A percentile compares a stretch with the other conserved stretches of the same genome.
These are phyloP conservation scores for Knoxia roxburghii DNA, from an alignment of 257 asterid species.

Conservation along the genomic window DNA sequence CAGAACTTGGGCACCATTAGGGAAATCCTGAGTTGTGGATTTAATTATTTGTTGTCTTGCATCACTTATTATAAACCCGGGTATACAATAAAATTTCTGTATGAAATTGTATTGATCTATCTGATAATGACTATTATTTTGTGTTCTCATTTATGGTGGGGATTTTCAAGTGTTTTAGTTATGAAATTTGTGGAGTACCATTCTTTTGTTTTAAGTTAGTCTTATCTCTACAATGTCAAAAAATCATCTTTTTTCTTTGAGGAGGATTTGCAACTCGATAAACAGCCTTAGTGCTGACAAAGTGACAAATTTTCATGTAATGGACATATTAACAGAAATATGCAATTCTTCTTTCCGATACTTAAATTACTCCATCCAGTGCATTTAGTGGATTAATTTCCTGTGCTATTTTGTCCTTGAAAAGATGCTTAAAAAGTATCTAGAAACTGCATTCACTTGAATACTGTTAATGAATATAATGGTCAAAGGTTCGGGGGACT, in stretches of 20 bases:
- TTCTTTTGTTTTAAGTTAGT: not conserved
- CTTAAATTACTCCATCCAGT: no score
- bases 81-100: no score
- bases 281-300: not conserved
- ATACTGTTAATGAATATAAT: slow-evolving; percentile 1
- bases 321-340: no score
- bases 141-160: not conserved
- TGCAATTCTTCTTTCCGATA: no score
- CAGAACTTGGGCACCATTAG: no score
- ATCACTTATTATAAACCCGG: not conserved
- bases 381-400: no score
- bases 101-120: not conserved
- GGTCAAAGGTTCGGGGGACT: not conserved
- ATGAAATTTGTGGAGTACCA: not conserved
- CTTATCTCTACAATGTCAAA: no score
- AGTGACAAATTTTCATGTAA: not conserved
- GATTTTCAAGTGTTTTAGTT: not conserved
- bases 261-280: not conserved
- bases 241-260: not conserved
- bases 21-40: no score
- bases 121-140: not conserved
- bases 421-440: no score
- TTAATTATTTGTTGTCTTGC: no score
- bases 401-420: no score
- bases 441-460: not conserved